Percentiles rank a stretch among this genome's conserved stretches.
Evolutionary conservation across 768 basidiomycete genomes (phyloP).

Genomic region (Trametes cubensis): DNA sequence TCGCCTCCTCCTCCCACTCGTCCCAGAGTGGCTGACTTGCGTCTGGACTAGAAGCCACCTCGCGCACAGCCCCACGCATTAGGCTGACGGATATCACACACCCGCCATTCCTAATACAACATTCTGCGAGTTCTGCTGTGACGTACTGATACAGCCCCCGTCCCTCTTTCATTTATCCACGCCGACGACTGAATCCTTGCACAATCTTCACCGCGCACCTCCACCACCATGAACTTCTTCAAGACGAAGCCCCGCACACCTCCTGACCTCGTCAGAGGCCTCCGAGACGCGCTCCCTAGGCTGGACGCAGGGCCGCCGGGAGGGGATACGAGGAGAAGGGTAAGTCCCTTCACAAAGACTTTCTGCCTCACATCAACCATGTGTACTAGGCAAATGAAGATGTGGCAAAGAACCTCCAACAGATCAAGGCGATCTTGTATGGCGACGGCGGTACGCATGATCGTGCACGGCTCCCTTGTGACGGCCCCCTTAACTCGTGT

Average conservation of each 20-base stretch:
- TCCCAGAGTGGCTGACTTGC: neutral
- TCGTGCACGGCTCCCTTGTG: neutral
- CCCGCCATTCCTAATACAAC: conserved; percentile 25
- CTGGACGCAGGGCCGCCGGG: conserved; percentile 77
- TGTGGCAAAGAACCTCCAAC: conserved; percentile 84
- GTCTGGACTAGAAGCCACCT: neutral
- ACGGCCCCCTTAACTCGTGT: conserved; percentile 6
- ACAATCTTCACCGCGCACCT: neutral
- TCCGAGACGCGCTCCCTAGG: conserved; percentile 77
- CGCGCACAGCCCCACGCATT: conserved; percentile 4
- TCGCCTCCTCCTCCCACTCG: conserved; percentile 1
- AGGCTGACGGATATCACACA: conserved; percentile 14
- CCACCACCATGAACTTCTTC: conserved; percentile 84
- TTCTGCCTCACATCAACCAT: conserved; percentile 2
- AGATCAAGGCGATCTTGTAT: conserved; percentile 84
- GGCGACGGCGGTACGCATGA: conserved; percentile 78
- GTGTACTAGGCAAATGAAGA: conserved; percentile 78
- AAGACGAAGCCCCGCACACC: conserved; percentile 88
- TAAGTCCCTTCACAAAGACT: conserved; percentile 36
- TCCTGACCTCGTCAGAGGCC: conserved; percentile 80
- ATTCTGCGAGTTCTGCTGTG: conserved; percentile 28
- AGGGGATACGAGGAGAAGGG: conserved; percentile 79
- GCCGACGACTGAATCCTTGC: neutral
- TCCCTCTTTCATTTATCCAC: neutral
- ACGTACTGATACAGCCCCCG: conserved; percentile 19